Evolutionary conservation across 106 monocot species (phyloP).

Genomic region (Allium fistulosum): DNA sequence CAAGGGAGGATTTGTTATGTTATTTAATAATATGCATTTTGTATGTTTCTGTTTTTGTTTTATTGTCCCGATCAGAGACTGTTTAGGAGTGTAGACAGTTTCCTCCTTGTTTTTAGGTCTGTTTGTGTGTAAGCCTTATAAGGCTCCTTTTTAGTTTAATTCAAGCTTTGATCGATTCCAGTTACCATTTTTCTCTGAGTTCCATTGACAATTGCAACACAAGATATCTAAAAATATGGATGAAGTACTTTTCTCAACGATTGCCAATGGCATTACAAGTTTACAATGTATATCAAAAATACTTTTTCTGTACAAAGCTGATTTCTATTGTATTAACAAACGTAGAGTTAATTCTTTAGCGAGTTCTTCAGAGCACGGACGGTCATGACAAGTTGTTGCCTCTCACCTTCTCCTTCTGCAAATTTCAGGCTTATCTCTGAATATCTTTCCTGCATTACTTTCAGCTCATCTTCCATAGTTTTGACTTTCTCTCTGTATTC

Average conservation of each 20-base stretch:
- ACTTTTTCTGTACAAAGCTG: constrained; percentile 3
- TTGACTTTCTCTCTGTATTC: constrained; percentile 48
- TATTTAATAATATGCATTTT: no score
- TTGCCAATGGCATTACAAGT: neutral
- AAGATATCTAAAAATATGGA: neutral
- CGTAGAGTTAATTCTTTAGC: constrained; percentile 34
- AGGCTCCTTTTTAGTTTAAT: no score
- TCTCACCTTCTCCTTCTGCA: constrained; percentile 96
- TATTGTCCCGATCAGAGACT: no score
- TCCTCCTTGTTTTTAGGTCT: no score
- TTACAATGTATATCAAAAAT: neutral
- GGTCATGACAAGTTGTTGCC: constrained; percentile 91
- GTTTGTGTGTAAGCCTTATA: no score
- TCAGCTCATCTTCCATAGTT: constrained; percentile 75
- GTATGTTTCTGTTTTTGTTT: no score
- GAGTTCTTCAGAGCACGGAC: constrained; percentile 81
- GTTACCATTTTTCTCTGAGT: no score
- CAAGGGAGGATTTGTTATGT: no score
- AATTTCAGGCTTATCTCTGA: constrained; percentile 91
- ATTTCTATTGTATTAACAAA: neutral
- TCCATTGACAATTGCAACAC: no score
- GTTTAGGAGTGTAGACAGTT: no score
- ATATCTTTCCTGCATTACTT: constrained; percentile 92
- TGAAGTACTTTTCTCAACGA: neutral
- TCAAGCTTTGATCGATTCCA: no score